Conservation (phyloP, 768 basidiomycete species). For the Rhodotorula sphaerocarpa region DNA sequence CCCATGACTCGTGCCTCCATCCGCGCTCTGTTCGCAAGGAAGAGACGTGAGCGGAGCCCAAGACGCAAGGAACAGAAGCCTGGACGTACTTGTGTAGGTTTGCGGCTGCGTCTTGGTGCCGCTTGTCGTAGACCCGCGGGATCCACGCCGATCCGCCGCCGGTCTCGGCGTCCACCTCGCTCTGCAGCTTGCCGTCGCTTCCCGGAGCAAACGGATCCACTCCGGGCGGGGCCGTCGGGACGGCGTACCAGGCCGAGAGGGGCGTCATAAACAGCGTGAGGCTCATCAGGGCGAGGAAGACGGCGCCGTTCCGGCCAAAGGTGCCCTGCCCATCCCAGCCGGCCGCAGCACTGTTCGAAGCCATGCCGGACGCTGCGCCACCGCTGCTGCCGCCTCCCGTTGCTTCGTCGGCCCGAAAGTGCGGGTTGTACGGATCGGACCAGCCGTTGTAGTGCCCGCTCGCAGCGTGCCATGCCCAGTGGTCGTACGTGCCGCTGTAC, state of each 20-base stretch:
- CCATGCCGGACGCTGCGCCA: background rate
- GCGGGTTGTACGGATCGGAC: slow-evolving; percentile 30
- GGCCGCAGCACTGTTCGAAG: background rate
- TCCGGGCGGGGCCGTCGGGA: background rate
- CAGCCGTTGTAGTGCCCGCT: background rate
- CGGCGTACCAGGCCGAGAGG: slow-evolving; percentile 12
- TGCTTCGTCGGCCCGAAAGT: slow-evolving; percentile 16
- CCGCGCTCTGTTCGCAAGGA: slow-evolving; percentile 3
- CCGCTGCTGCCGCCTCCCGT: too few species aligned
- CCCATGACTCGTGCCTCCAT: slow-evolving; percentile 18
- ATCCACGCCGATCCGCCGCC: slow-evolving; percentile 14
- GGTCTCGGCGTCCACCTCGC: slow-evolving; percentile 1
- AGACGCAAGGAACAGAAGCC: too few species aligned
- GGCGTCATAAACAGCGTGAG: slow-evolving; percentile 13
- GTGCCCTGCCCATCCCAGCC: slow-evolving; percentile 17
- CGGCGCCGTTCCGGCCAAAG: slow-evolving; percentile 17
- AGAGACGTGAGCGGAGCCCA: too few species aligned
- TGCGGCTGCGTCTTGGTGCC: slow-evolving; percentile 18
- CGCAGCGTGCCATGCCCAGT: background rate
- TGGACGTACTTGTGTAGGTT: slow-evolving; percentile 8
- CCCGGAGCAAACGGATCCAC: slow-evolving; percentile 2
- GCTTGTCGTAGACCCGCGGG: slow-evolving; percentile 16
- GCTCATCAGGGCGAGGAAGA: slow-evolving; percentile 21
- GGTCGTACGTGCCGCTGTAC: background rate
- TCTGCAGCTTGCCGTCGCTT: background rate